phyloP scores from a whole-genome alignment of 192 early-diverging fungal genomes.

The Pilobolus umbonatus region DNA sequence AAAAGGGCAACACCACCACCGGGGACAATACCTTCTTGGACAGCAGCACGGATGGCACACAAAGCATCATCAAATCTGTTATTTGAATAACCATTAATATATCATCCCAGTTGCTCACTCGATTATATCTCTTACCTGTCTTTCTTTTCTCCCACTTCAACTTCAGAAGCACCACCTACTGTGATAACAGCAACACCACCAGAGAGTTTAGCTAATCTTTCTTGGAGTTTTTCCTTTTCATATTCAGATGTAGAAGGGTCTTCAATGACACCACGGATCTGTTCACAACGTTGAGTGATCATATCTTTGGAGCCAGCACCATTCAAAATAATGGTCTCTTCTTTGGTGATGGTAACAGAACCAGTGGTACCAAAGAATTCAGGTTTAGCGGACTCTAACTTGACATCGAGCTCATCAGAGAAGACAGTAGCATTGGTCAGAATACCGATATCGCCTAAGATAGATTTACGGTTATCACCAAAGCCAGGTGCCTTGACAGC shows the following conservation, averaged over 20 bases:
- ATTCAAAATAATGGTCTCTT: conserved; percentile 98
- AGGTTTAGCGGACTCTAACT: conserved; percentile 91
- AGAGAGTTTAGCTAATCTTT: conserved; percentile 96
- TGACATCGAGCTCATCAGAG: conserved; percentile 93
- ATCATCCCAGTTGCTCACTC: neutral
- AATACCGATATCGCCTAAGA: conserved; percentile 94
- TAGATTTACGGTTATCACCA: conserved; percentile 99
- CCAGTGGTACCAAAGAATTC: conserved; percentile 90
- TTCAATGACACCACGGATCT: conserved; percentile 89
- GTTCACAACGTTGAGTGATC: conserved; percentile 92
- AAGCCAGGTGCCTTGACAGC: conserved; percentile 99
- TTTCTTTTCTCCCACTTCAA: conserved; percentile 99
- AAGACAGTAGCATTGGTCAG: conserved; percentile 97
- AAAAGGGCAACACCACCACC: conserved; percentile 97
- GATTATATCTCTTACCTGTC: conserved; percentile 43
- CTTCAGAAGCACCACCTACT: conserved; percentile 96
- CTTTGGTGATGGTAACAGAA: conserved; percentile 93
- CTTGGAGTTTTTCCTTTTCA: conserved; percentile 99
- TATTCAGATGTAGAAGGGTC: conserved; percentile 85
- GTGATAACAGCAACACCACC: conserved; percentile 99
- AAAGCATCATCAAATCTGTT: conserved; percentile 93
- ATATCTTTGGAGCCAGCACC: conserved; percentile 88
- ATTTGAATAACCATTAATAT: neutral
- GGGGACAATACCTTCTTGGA: conserved; percentile 98
- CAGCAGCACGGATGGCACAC: conserved; percentile 97